Conservation (phyloP, 2,329 filamentous ascomycete species). For the Fusarium bulbicola region DNA sequence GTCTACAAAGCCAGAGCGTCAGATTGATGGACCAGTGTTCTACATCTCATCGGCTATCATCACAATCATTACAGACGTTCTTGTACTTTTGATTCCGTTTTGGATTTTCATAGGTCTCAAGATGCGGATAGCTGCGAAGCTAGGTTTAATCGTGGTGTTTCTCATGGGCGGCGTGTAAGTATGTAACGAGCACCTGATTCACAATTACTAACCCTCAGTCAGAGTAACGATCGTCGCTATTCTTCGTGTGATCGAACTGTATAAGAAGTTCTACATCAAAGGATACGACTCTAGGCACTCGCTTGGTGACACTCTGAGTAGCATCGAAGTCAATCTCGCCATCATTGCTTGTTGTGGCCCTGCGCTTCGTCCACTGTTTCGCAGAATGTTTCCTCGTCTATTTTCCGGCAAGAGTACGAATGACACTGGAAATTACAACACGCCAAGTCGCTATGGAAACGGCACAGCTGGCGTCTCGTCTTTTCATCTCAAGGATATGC, state of each 20-base stretch:
- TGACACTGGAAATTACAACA: constrained; percentile 7
- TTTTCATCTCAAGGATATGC: constrained; percentile 33
- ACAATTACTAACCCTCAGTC: accelerated
- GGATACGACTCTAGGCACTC: constrained; percentile 40
- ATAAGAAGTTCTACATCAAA: constrained; percentile 26
- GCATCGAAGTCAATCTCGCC: constrained; percentile 50
- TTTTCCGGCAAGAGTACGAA: constrained; percentile 5
- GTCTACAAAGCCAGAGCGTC: background rate
- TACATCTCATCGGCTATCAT: constrained; percentile 50
- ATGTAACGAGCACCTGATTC: accelerated
- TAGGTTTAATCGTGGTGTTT: constrained; percentile 53
- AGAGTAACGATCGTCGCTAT: constrained; percentile 48
- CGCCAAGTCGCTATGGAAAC: constrained; percentile 8
- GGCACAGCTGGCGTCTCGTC: background rate
- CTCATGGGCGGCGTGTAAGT: constrained; percentile 50
- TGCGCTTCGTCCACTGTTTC: constrained; percentile 30
- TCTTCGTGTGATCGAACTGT: constrained; percentile 45
- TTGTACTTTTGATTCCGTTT: constrained; percentile 51
- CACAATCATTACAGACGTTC: constrained; percentile 53
- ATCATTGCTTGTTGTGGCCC: constrained; percentile 50
- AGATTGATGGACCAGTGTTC: constrained; percentile 45
- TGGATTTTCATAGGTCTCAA: constrained; percentile 53
- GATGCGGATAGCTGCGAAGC: constrained; percentile 48
- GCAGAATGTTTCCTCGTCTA: constrained; percentile 35
- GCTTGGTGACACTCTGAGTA: constrained; percentile 45